These are phyloP conservation scores for Globisporangium splendens DNA, from an alignment of 352 stramenopile species.

Conservation along the genomic window DNA sequence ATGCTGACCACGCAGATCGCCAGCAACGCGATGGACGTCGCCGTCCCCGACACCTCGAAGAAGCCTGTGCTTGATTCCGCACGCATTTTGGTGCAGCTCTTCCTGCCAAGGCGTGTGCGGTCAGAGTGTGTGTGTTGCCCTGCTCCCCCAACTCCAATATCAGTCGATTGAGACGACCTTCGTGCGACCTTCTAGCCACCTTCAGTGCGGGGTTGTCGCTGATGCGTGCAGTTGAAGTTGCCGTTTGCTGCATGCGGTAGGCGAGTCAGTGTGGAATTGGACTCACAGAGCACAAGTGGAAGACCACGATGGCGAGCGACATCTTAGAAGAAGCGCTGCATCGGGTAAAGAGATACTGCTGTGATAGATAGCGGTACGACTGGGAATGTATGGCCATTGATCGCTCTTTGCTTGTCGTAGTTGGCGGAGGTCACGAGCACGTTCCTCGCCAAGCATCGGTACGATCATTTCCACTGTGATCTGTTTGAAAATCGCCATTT, in stretches of 20 bases:
- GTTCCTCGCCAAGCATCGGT: conserved; percentile 17
- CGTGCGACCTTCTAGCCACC: conserved; percentile 39
- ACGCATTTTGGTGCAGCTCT: not conserved
- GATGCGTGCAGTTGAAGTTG: conserved; percentile 27
- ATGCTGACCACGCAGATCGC: conserved; percentile 88
- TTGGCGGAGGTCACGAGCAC: conserved; percentile 12
- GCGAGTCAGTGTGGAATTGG: conserved; percentile 19
- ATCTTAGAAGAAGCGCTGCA: conserved; percentile 25
- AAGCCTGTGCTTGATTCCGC: not conserved
- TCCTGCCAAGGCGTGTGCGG: too few species aligned
- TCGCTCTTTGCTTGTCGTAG: not conserved
- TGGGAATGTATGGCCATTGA: too few species aligned
- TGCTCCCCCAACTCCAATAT: too few species aligned
- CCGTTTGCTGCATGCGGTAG: not conserved
- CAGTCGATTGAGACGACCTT: conserved; percentile 13
- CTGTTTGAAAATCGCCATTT: not conserved
- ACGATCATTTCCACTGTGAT: not conserved
- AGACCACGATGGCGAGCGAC: conserved; percentile 14
- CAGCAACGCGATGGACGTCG: conserved; percentile 48
- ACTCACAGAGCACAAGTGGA: conserved; percentile 22
- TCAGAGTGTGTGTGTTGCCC: not conserved
- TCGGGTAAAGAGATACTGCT: conserved; percentile 6
- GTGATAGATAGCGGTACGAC: too few species aligned
- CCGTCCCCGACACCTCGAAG: conserved; percentile 22
- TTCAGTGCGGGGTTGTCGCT: conserved; percentile 9